Conservation (phyloP, 768 basidiomycete genomes). For the Lactarius sanguifluus region DNA sequence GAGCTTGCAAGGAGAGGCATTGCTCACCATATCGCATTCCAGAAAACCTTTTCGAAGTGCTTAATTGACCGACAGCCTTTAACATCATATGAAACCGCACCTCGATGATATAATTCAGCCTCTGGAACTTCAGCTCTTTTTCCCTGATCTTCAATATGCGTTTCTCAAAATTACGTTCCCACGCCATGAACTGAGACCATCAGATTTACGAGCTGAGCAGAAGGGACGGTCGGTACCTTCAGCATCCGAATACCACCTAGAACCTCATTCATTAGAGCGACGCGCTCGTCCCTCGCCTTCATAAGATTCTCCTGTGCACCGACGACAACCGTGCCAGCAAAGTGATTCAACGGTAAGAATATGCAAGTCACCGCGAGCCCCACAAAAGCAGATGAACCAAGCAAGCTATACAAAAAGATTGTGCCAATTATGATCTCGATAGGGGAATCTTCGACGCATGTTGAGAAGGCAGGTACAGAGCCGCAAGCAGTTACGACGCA, state of each 20-base stretch:
- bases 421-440: slow-evolving; percentile 77
- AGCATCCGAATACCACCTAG: slow-evolving; percentile 90
- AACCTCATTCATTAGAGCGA: slow-evolving; percentile 92
- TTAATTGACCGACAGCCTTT: slow-evolving; percentile 2
- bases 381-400: slow-evolving; percentile 75
- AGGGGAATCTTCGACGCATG: slow-evolving; percentile 61
- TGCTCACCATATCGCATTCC: slow-evolving; percentile 54
- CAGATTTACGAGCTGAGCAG: background rate
- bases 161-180: slow-evolving; percentile 88
- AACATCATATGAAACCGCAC: slow-evolving; percentile 36
- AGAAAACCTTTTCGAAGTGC: slow-evolving; percentile 38
- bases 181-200: slow-evolving; percentile 80
- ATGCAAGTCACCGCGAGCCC: slow-evolving; percentile 73
- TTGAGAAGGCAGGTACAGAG: background rate
- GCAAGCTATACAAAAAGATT: slow-evolving; percentile 70
- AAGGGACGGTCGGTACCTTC: slow-evolving; percentile 44
- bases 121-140: slow-evolving; percentile 81
- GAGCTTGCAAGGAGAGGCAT: background rate
- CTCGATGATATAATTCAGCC: slow-evolving; percentile 85
- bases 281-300: slow-evolving; percentile 90
- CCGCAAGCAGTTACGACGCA: slow-evolving; percentile 35
- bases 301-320: slow-evolving; percentile 80
- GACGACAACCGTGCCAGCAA: slow-evolving; percentile 77
- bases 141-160: slow-evolving; percentile 70
- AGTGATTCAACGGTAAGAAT: slow-evolving; percentile 75